Base-by-base conservation (phyloP, 129 eudicot species). In the Tanacetum coccineum region DNA sequence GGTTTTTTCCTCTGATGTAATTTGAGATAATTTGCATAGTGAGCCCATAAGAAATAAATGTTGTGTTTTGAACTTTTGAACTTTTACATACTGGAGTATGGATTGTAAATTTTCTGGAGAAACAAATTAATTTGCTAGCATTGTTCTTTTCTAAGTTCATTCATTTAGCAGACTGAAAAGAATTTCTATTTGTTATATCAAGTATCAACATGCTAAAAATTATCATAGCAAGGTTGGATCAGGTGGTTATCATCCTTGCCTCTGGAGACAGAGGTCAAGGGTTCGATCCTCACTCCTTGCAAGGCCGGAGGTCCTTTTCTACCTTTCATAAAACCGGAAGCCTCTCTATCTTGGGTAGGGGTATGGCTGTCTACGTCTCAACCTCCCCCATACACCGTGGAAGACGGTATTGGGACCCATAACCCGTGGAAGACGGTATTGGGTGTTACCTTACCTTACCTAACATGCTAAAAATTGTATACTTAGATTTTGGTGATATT, bases 1-100 rank as follows among this genome's bases (percentile, higher is more conserved):
- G 61, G 30, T 67, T 7, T 28, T 15, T 49, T 18, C 59, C 47
- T 14, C 2, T 32, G 49, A 28, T 58, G 48, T 50, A 50, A 50
- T 28, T 28, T 28, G 10, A 30, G 72, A 51, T 52, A 15, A 11
- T 12, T 52, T 52, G 62, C 62, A 52, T 30, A 30, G 48, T 14
- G 11, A 10, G 36, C 61, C 72, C 53, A 67, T 48, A 67, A 67
- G 68, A 18, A 45, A 42, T 36, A 9, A 17, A 51, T 62, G 3
- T 3, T 42, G 49, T 28, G 19, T 22, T 40, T 4, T 25, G 62
- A 3, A 12, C 18, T 25, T 56, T 30, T 13, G n/a, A 26, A 4
- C 15, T 56, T 58, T 22, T 57, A 36, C 40, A 53, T 17, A 53
- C 17, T 25, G 42, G 45, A 11, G 18, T 59, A 6, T 26, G 44